Percentiles rank a stretch among this genome's conserved stretches.
phyloP scores from a whole-genome alignment of 495 filamentous ascomycete species.

The Sphaerosporella brunnea region DNA sequence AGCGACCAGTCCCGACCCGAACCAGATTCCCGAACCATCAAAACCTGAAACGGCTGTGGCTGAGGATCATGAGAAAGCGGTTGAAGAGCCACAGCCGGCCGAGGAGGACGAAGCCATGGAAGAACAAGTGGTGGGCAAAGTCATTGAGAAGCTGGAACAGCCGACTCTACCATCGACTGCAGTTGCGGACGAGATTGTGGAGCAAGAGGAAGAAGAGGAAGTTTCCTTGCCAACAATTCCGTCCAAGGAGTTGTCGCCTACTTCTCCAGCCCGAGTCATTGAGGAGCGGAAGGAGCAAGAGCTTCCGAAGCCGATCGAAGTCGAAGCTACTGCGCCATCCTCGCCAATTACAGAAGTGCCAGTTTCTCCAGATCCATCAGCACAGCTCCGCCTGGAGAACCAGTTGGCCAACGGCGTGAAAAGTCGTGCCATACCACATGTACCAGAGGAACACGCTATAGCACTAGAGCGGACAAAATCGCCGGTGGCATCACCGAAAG shows the following conservation, averaged over 20 bases:
- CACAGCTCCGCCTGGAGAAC: slow-evolving; percentile 23
- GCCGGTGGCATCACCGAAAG: not conserved
- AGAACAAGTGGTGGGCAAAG: not conserved
- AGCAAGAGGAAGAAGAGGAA: slow-evolving; percentile 6
- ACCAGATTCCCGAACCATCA: slow-evolving; percentile 14
- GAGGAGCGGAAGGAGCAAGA: slow-evolving; percentile 5
- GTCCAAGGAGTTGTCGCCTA: slow-evolving; percentile 6
- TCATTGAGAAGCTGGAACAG: not conserved
- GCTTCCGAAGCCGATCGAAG: not conserved
- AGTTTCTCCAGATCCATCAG: slow-evolving; percentile 22
- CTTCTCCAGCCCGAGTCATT: not conserved
- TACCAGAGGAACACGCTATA: slow-evolving; percentile 1
- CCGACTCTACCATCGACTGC: slow-evolving; percentile 11
- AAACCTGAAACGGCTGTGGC: slow-evolving; percentile 11
- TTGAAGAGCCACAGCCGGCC: not conserved
- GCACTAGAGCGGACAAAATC: not conserved
- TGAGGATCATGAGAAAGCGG: slow-evolving; percentile 6
- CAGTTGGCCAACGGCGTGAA: slow-evolving; percentile 20
- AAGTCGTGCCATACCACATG: slow-evolving; percentile 5
- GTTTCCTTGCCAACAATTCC: slow-evolving; percentile 6
- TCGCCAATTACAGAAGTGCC: slow-evolving; percentile 8
- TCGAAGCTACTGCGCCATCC: not conserved
- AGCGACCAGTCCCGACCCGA: slow-evolving; percentile 25
- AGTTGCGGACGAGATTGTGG: slow-evolving; percentile 6
- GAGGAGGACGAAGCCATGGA: not conserved